Conservation (phyloP, 306 rosid genomes). For the Gillenia trifoliata region DNA sequence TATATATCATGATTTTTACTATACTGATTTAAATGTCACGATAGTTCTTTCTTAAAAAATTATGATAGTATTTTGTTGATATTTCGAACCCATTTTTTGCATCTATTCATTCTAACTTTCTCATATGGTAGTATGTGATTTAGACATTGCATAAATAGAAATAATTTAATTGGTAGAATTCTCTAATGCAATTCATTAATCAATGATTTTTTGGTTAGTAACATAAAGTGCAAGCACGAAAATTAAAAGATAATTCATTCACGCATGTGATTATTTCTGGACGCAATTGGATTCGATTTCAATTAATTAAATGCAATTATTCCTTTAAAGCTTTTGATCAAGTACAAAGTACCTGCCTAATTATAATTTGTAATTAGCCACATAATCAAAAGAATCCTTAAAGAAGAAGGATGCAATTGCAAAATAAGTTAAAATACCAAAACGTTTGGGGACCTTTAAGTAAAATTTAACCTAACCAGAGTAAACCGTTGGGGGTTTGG, state of each 20-base stretch:
- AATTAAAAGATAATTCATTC: neutral
- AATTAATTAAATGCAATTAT: neutral
- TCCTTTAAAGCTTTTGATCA: neutral
- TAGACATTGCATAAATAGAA: neutral
- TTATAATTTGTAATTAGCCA: neutral
- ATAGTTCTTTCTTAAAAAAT: too few species aligned
- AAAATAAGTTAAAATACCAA: neutral
- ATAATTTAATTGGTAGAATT: too few species aligned
- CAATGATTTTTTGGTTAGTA: too few species aligned
- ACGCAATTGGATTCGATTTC: neutral
- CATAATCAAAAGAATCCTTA: neutral
- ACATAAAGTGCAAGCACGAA: neutral
- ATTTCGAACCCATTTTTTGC: too few species aligned
- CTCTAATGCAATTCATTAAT: too few species aligned
- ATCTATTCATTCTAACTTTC: too few species aligned
- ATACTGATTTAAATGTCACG: too few species aligned
- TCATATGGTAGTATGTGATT: neutral
- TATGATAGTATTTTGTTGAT: too few species aligned
- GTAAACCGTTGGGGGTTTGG: conserved; percentile 18
- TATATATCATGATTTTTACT: too few species aligned
- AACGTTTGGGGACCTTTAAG: neutral
- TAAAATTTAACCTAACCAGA: conserved; percentile 22
- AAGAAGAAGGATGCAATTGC: conserved; percentile 1
- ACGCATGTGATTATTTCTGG: neutral
- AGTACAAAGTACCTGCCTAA: conserved; percentile 10